phyloP scores from a whole-genome alignment of 768 basidiomycete genomes.

The Cystofilobasidium capitatum region DNA sequence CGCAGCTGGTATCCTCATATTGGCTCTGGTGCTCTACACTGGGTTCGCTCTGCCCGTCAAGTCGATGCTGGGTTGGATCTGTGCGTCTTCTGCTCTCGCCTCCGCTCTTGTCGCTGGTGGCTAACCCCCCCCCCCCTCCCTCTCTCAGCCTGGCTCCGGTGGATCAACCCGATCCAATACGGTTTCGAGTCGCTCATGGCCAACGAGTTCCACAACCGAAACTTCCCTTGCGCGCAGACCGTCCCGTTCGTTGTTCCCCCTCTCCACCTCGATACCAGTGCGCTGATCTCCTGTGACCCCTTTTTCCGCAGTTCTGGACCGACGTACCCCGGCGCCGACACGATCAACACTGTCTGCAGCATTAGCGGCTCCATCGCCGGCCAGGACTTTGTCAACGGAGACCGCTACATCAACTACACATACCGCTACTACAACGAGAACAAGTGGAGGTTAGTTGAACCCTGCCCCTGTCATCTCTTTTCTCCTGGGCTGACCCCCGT shows the following conservation, averaged over 20 bases:
- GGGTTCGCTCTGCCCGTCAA: no score
- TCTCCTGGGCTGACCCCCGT: background rate
- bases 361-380: background rate
- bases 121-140: background rate
- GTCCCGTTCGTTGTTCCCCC: conserved; percentile 39
- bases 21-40: no score
- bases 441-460: no score
- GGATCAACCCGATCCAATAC: conserved; percentile 68
- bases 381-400: conserved; percentile 30
- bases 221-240: conserved; percentile 43
- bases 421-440: conserved; percentile 34
- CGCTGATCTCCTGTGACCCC: background rate
- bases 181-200: conserved; percentile 69
- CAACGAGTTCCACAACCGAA: conserved; percentile 68
- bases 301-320: background rate
- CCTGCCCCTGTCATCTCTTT: background rate
- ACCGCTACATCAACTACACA: conserved; percentile 30
- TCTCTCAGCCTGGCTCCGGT: conserved; percentile 44
- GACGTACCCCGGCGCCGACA: conserved; percentile 15
- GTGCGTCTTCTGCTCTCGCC: conserved; percentile 40
- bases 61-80: conserved; percentile 73
- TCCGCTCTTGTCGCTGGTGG: conserved; percentile 32
- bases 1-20: no score
- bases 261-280: no score
- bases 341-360: conserved; percentile 15